Conservation (phyloP, 768 basidiomycete species). For the Glaciozyma antarctica region DNA sequence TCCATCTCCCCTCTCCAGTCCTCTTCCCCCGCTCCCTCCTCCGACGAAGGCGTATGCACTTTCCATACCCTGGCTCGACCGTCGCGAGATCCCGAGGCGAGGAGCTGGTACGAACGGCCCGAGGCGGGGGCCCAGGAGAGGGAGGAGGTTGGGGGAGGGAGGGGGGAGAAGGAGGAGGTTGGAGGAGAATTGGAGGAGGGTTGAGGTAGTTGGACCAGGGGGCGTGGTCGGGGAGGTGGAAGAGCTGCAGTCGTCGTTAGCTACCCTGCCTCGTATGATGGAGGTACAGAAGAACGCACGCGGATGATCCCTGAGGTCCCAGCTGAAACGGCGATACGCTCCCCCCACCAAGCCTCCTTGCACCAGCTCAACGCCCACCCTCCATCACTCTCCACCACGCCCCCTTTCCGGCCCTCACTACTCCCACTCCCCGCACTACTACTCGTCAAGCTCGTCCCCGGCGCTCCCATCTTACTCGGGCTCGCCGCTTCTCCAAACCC, state of each 20-base stretch:
- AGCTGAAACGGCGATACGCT: conserved; percentile 66
- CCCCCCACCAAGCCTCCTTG: conserved; percentile 91
- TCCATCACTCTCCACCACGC: conserved; percentile 75
- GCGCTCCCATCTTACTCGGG: conserved; percentile 4
- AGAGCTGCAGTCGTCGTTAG: conserved; percentile 46
- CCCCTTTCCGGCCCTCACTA: conserved; percentile 39
- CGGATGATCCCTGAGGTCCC: conserved; percentile 68
- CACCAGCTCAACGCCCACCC: conserved; percentile 95
- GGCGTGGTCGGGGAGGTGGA: conserved; percentile 56
- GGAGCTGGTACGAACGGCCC: conserved; percentile 84
- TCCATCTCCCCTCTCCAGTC: conserved; percentile 67
- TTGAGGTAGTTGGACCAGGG: conserved; percentile 46
- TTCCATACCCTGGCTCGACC: conserved; percentile 86
- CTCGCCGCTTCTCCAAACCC: conserved; percentile 7
- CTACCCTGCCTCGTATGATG: not conserved
- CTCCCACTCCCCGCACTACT: conserved; percentile 33
- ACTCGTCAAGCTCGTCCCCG: conserved; percentile 35
- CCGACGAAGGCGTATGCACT: conserved; percentile 49
- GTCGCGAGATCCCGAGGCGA: conserved; percentile 81
- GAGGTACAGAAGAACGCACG: conserved; percentile 42
- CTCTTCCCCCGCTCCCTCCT: conserved; percentile 37
- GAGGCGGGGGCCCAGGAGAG: conserved; percentile 91
- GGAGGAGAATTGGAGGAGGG: conserved; percentile 35
- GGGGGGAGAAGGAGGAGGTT: conserved; percentile 9
- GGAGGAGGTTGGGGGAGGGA: conserved; percentile 57